phyloP scores from a whole-genome alignment of 805 yeast species.

The Kodamaea kaohsiungensis region DNA sequence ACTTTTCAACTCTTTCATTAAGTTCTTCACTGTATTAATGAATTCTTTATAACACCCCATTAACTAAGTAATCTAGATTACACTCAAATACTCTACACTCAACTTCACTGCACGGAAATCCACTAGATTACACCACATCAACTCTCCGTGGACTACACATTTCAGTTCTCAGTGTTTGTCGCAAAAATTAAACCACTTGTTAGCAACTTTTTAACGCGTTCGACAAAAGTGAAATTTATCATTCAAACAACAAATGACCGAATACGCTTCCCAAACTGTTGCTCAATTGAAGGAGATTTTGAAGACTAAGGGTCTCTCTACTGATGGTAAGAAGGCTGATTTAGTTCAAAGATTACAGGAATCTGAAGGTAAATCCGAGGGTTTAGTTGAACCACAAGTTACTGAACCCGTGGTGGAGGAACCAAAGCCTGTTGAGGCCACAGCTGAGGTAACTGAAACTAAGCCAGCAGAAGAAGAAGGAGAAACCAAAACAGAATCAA shows the following conservation, averaged over 20 bases:
- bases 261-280: conserved; percentile 69
- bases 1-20: too few species aligned
- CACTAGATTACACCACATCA: too few species aligned
- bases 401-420: conserved; percentile 12
- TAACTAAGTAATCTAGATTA: too few species aligned
- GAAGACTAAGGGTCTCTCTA: conserved; percentile 64
- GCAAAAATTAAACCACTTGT: neutral
- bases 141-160: too few species aligned
- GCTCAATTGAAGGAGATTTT: conserved; percentile 80
- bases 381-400: conserved; percentile 13
- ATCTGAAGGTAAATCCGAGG: conserved; percentile 39
- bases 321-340: conserved; percentile 81
- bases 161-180: too few species aligned
- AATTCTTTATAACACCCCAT: too few species aligned
- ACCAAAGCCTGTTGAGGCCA: conserved; percentile 15
- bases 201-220: conserved; percentile 2
- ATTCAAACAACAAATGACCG: conserved; percentile 39
- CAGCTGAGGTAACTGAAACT: conserved; percentile 8
- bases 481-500: conserved; percentile 7
- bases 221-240: conserved; percentile 4
- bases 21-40: too few species aligned
- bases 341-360: conserved; percentile 65
- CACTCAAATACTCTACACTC: too few species aligned
- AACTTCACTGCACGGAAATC: too few species aligned
- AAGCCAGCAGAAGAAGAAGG: neutral